A percentile compares a stretch with the other conserved stretches of the same genome.
These are phyloP conservation scores for Elongisporangium prolatum DNA, from an alignment of 352 stramenopile genomes.

Conservation along the genomic window DNA sequence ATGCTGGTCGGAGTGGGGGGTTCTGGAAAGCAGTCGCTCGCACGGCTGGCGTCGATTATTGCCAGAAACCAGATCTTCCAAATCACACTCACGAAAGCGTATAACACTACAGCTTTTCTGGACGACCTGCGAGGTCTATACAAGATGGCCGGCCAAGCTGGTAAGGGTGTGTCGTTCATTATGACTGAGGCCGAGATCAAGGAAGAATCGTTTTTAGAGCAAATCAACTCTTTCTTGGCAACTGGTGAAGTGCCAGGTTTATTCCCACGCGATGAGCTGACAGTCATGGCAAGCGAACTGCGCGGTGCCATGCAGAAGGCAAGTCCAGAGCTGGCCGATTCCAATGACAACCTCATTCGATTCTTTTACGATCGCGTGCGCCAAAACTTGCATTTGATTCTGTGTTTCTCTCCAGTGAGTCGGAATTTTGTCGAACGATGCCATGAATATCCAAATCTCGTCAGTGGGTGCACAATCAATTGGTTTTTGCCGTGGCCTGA, in stretches of 20 bases:
- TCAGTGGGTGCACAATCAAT: constrained; percentile 86
- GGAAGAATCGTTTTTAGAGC: constrained; percentile 86
- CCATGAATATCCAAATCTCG: constrained; percentile 85
- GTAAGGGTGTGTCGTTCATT: constrained; percentile 80
- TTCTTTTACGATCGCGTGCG: constrained; percentile 88
- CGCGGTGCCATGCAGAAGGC: constrained; percentile 64
- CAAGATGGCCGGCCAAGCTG: constrained; percentile 75
- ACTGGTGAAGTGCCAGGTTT: constrained; percentile 84
- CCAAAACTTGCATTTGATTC: constrained; percentile 76
- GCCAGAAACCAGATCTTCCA: constrained; percentile 77
- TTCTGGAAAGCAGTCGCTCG: constrained; percentile 85
- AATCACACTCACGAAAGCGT: constrained; percentile 85
- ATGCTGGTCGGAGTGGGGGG: constrained; percentile 90
- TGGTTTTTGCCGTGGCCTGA: constrained; percentile 90
- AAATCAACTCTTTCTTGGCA: constrained; percentile 85
- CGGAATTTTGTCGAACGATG: constrained; percentile 70
- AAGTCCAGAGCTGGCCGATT: constrained; percentile 60
- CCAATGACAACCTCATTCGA: constrained; percentile 71
- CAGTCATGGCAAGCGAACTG: constrained; percentile 81
- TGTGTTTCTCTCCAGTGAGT: constrained; percentile 88
- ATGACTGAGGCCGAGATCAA: constrained; percentile 90
- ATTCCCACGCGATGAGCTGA: constrained; percentile 87
- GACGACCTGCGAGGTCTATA: constrained; percentile 85
- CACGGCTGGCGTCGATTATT: constrained; percentile 75
- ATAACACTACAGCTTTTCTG: constrained; percentile 80